Evolutionary conservation across 163 green algal genomes (phyloP).

Genomic region (Scenedesmus sp.): DNA sequence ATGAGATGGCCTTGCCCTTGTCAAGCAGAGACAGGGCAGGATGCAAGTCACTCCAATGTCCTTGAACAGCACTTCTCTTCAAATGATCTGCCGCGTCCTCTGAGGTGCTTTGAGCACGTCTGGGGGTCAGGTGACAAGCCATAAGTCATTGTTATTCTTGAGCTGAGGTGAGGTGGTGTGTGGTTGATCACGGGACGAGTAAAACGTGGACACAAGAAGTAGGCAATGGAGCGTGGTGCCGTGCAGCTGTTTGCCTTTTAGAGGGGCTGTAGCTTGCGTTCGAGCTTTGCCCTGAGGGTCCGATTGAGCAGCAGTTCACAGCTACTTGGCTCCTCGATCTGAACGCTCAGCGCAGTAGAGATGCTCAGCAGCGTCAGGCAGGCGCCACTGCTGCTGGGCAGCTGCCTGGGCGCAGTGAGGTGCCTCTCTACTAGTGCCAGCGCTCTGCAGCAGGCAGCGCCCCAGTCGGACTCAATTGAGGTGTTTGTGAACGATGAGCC

Average conservation of each 20-base stretch:
- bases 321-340: background rate
- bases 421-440: slow-evolving; percentile 22
- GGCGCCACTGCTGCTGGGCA: slow-evolving; percentile 37
- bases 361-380: slow-evolving; percentile 34
- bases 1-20: background rate
- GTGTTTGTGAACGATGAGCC: slow-evolving; percentile 92
- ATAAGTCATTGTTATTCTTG: background rate
- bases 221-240: background rate
- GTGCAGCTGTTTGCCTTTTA: slow-evolving; percentile 3
- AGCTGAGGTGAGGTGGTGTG: background rate
- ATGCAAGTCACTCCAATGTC: background rate
- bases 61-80: background rate
- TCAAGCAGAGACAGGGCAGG: background rate
- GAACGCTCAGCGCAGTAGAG: background rate
- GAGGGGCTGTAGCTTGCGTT: background rate
- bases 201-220: background rate
- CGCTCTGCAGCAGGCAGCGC: slow-evolving; percentile 45
- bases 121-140: slow-evolving; percentile 2
- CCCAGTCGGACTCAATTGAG: slow-evolving; percentile 50
- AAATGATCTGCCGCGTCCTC: background rate
- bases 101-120: background rate
- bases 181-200: background rate
- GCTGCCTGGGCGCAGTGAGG: slow-evolving; percentile 20
- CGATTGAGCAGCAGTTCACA: background rate
- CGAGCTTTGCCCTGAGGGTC: background rate